Conservation (phyloP, 179 eudicot genomes). For the Carnegiea gigantea region DNA sequence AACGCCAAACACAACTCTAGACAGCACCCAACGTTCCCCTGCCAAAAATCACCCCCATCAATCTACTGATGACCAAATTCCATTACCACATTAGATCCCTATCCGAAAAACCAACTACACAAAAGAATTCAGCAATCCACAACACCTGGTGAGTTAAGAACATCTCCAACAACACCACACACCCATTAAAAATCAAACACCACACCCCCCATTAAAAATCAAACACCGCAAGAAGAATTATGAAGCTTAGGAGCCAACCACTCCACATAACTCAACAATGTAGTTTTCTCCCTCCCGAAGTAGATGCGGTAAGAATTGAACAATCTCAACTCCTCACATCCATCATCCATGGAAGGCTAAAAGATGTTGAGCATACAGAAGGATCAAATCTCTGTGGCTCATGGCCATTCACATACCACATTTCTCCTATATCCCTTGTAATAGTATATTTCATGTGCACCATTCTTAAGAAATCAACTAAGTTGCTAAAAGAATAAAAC, state of each 20-base stretch:
- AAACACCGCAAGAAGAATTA: conserved; percentile 27
- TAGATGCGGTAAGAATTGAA: conserved; percentile 22
- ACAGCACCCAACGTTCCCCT: conserved; percentile 44
- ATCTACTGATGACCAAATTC: conserved; percentile 39
- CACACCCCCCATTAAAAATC: conserved; percentile 24
- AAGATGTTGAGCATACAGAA: not conserved
- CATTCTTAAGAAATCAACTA: not conserved
- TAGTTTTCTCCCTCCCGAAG: conserved; percentile 23
- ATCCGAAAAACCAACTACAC: conserved; percentile 41
- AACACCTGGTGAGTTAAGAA: conserved; percentile 30
- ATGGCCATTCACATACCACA: not conserved
- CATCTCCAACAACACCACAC: conserved; percentile 31
- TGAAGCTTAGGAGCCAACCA: conserved; percentile 29
- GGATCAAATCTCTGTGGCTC: not conserved
- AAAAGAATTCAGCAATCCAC: conserved; percentile 37
- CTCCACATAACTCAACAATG: conserved; percentile 24
- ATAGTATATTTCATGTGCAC: not conserved
- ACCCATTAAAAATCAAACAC: conserved; percentile 1
- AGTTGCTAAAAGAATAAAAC: not conserved
- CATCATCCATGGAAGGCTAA: conserved; percentile 24
- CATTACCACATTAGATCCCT: conserved; percentile 32
- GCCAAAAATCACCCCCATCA: conserved; percentile 56
- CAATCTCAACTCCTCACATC: conserved; percentile 27
- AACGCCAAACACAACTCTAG: conserved; percentile 35
- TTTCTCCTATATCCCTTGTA: not conserved